Evolutionary conservation across 2,329 filamentous ascomycete genomes (phyloP).

Genomic region (Lizonia empirigonia): DNA sequence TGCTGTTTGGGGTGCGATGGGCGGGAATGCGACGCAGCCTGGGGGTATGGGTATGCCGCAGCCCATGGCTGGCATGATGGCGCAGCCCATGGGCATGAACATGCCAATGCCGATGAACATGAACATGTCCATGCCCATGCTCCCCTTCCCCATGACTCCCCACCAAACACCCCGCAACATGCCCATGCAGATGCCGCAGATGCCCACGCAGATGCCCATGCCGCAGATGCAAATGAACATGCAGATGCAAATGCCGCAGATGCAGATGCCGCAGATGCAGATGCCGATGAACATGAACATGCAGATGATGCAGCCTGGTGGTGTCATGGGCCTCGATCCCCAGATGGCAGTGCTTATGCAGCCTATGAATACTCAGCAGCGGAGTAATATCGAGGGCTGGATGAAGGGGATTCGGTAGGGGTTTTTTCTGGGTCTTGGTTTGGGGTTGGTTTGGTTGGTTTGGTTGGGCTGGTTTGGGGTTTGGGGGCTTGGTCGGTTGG

Average conservation of each 20-base stretch:
- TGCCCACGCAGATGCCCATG: slow-evolving; percentile 4
- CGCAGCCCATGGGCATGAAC: slow-evolving; percentile 6
- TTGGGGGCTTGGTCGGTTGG: no score
- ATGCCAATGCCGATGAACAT: neutral
- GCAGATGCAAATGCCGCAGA: slow-evolving; percentile 20
- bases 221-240: slow-evolving; percentile 20
- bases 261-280: slow-evolving; percentile 23
- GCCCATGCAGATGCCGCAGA: slow-evolving; percentile 18
- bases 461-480: no score
- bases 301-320: slow-evolving; percentile 17
- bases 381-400: slow-evolving; percentile 18
- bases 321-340: slow-evolving; percentile 8
- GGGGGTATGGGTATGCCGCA: slow-evolving; percentile 1
- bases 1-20: slow-evolving; percentile 24
- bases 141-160: slow-evolving; percentile 4
- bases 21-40: slow-evolving; percentile 27
- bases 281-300: slow-evolving; percentile 19
- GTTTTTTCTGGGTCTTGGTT: no score
- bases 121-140: slow-evolving; percentile 3
- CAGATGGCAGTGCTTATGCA: neutral
- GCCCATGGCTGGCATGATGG: slow-evolving; percentile 22
- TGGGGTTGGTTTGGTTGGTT: no score
- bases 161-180: slow-evolving; percentile 7
- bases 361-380: slow-evolving; percentile 12
- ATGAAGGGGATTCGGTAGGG: slow-evolving; percentile 9